Evolutionary conservation across 1,284 basidiomycete species (phyloP), one percentile per base, ranked within the genome.

Genomic region (Amylostereum chailletii): DNA sequence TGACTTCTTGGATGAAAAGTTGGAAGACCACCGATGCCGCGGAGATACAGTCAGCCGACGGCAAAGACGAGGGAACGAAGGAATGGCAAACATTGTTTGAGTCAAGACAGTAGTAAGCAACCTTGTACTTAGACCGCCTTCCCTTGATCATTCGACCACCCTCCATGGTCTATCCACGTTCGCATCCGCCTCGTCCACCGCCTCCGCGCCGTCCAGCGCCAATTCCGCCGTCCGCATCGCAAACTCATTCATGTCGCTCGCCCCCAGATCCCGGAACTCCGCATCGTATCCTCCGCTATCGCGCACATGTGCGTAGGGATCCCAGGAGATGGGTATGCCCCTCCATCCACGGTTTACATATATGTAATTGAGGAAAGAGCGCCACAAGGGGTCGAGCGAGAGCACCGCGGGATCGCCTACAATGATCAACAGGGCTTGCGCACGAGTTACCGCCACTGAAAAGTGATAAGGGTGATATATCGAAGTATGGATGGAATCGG

Each of bases 371-470:
- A 81, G 60, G 64, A 78, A 80, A 0, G 57, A 58, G 2, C 76
- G 68, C 79, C 78, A 80, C 9, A 79, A 60, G 0, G 76, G 76
- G 52, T 81, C 78, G 19, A 80, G 64, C 0, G 71, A 71, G 0
- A 83, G 71, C 9, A 81, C 70, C 7, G 64, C 60, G 0, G 78
- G 73, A 56, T 81, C 74, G 2, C 78, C 79, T 37, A 81, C 65
- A 32, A 80, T 65, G 55, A 79, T 71, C 7, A 81, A 65, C 1
- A 81, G 68, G 0, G 77, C 76, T 58, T 78, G 70, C 0, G 77
- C 77, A 30, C 78, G 71, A 0, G 79, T 81, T 7, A 82, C 64
- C 1, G 77, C 75, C 26, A 81, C 79, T 81, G 53, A 26, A 39
- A 31, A 27, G n/a, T 10, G 2, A 5, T 10, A 34, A n/a, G 11